Percentiles rank a stretch among this genome's conserved stretches.
These are phyloP conservation scores for Vanrija pseudolonga DNA, from an alignment of 1,284 basidiomycete species.

Conservation along the genomic window DNA sequence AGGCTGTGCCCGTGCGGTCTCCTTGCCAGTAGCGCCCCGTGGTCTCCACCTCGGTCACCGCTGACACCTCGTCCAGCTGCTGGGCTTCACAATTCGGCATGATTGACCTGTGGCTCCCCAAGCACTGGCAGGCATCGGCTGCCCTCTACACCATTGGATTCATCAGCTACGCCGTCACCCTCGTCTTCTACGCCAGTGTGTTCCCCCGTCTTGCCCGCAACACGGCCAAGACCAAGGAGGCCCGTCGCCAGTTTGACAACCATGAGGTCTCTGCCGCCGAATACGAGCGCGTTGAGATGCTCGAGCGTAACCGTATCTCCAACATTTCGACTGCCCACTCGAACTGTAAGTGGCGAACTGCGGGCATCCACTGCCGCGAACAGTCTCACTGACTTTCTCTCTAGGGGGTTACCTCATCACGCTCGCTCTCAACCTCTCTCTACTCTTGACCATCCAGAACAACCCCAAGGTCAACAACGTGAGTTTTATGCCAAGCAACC, in stretches of 20 bases:
- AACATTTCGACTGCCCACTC: constrained; percentile 77
- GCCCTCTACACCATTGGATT: constrained; percentile 68
- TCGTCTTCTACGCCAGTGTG: constrained; percentile 66
- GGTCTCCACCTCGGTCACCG: too few species aligned
- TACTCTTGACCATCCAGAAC: constrained; percentile 63
- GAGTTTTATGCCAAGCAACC: not conserved
- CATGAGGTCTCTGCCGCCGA: constrained; percentile 60
- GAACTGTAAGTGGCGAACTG: constrained; percentile 44
- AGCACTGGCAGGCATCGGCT: constrained; percentile 68
- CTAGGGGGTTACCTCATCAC: constrained; percentile 65
- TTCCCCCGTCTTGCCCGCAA: constrained; percentile 79
- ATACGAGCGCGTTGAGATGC: constrained; percentile 69
- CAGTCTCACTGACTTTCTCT: constrained; percentile 8
- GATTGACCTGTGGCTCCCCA: constrained; percentile 55
- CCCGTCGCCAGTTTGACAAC: constrained; percentile 58
- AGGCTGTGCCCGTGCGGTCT: too few species aligned
- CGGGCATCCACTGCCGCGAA: not conserved
- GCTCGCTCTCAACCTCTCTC: constrained; percentile 63
- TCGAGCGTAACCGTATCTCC: constrained; percentile 78
- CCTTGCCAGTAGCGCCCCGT: too few species aligned
- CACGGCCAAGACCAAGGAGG: constrained; percentile 60
- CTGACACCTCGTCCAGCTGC: constrained; percentile 44
- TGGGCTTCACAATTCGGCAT: constrained; percentile 73
- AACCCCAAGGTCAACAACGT: constrained; percentile 64
- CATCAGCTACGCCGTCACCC: constrained; percentile 51